Base-by-base conservation (phyloP, 1,139 yeast species). In the Lodderomyces metapsilosis region DNA sequence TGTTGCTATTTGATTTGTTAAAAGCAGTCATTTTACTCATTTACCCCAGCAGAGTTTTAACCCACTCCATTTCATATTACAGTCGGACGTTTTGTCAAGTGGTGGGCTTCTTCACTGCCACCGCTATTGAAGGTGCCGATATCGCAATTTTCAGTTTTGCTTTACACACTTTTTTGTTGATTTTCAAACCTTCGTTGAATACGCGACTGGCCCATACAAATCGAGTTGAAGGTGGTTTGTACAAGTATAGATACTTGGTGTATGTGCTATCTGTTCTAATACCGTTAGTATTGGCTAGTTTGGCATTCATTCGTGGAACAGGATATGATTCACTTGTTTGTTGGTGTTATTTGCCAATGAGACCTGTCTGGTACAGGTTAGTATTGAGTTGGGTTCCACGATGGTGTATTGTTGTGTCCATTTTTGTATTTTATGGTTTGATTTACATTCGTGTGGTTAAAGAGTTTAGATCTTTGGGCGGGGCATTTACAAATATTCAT, bases 101-200 rank as follows among this genome's bases (percentile, higher is more conserved):
- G 11, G 78, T 88, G 37, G 97, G 96, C 4, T 89, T 87, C 68
- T 82, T 88, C 61, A 84, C 96, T 0, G 88, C 94, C 1, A 73
- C 82, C 32, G 76, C 91, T 24, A 84, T 87, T 22, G 95, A 88
- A 60, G 96, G 95, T 12, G 89, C 94, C 2, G 97, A 89, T 62
- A 61, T 88, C 35, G 94, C 95, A 20, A 89, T 89, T 38, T 65
- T 88, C 36, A 76, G 87, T 25, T 84, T 89, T 62, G 96, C 97
- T 2, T 62, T 88, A 16, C 96, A 89, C 60, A 84, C 92, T 6
- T 88, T 82, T 33, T 60, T 89, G 36, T 66, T 88, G 24, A 84
- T 89, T 15, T 87, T 87, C 59, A 68, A 68, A 47, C 88, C 94
- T 0, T 54, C 53, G 25, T 56, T 70, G 32, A 69, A 73, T 39